Evolutionary conservation across 1,139 yeast genomes (phyloP), one percentile per base, ranked within the genome.

Genomic region (Yamadazyma pseudoaaseri): DNA sequence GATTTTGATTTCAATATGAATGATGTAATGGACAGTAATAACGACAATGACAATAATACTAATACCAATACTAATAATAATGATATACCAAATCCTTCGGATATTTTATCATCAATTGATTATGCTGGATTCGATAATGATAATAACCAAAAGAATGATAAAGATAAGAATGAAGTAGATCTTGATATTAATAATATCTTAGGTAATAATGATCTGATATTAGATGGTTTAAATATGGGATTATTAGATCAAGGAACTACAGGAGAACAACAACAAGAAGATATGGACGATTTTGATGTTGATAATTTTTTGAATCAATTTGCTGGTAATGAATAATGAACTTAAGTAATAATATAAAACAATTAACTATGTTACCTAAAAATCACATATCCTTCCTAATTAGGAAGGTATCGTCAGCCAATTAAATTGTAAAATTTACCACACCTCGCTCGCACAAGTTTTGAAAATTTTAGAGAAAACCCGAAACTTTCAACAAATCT

Each of bases 291-390:
- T 41, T 70, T 70, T 47, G 75, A 70, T 42, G 75, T 70, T 27
- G 76, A 70, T 39, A 67, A 60, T 43, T 70, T 70, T 44, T 58
- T 70, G 43, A 68, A 67, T 44, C 75, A 70, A 45, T 68, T 68
- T 48, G 73, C 73, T 5, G 65, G 54, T 22, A 55, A 53, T 25
- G 62, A 58, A 26, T 52, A 34, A 31, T 28, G 31, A 26, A 29
- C n/a, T n/a, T n/a, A n/a, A n/a, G n/a, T n/a, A n/a, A n/a, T n/a
- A n/a, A n/a, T 33, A 21, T 16, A 24, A 13, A 24, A 20, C 15
- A 20, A 20, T 20, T 21, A 21, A 13, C 10, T 14, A 20, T 14
- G 26, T 21, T n/a, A n/a, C n/a, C n/a, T 7, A 4, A 8, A 2
- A 11, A 3, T 18, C 20, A n/a, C 28, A 26, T 22, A 32, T 16